phyloP scores from a whole-genome alignment of 2,329 filamentous ascomycete species.

The Aspergillus texensis region DNA sequence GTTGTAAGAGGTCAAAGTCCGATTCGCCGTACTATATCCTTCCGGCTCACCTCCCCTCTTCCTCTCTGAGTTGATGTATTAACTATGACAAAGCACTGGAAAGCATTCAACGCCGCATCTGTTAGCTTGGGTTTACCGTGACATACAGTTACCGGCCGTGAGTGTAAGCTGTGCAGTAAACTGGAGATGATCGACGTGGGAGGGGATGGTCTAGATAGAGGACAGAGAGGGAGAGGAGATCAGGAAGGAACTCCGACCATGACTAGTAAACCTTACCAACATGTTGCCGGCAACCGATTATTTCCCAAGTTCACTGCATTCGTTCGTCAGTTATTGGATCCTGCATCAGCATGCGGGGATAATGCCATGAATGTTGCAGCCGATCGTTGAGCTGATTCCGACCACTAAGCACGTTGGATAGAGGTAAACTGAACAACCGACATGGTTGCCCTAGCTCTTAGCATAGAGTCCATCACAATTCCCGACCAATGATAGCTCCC shows the following conservation, averaged over 20 bases:
- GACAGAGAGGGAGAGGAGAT: slow-evolving; percentile 13
- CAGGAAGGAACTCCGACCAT: slow-evolving; percentile 4
- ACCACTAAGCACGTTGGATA: background rate
- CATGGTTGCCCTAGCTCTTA: background rate
- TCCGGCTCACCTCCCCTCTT: background rate
- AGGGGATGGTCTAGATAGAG: slow-evolving; percentile 1
- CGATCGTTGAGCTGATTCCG: background rate
- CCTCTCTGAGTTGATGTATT: background rate
- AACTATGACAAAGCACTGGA: background rate
- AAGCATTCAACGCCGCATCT: background rate
- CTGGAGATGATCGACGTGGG: slow-evolving; percentile 11
- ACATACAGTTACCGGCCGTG: background rate
- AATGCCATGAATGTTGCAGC: background rate
- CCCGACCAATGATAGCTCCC: slow-evolving; percentile 6
- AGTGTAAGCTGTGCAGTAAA: background rate
- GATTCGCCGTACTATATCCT: background rate
- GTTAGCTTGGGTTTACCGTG: background rate
- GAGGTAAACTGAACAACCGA: background rate
- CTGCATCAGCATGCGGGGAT: slow-evolving; percentile 17
- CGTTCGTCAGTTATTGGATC: slow-evolving; percentile 10
- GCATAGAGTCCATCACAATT: background rate
- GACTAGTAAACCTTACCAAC: slow-evolving; percentile 4
- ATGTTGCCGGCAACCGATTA: slow-evolving; percentile 9
- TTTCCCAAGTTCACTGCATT: background rate
- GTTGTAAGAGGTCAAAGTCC: background rate